Base-by-base conservation (phyloP, 768 basidiomycete species). In the Hortiboletus flavorubellus region DNA sequence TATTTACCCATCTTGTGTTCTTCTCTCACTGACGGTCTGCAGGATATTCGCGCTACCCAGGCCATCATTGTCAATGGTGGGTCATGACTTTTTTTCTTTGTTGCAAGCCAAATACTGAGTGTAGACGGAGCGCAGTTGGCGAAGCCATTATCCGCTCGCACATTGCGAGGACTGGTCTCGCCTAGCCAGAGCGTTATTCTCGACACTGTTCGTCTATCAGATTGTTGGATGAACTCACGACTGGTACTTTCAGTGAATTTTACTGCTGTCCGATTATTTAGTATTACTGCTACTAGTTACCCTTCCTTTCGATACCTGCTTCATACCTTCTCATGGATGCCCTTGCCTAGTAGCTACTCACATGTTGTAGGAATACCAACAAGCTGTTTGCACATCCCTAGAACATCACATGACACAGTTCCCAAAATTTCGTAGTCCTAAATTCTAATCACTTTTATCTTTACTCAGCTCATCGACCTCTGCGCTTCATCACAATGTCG, bases 11-110 rank as follows among this genome's bases (percentile, higher is more conserved):
- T 37, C 31, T 5, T 31, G n/a, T 46, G 12, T 26, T 39, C 40
- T 15, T 23, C 40, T 38, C 26, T 30, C 26, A 49, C 46, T 46
- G 38, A 53, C 48, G 18, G 49, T 53, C 46, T 9, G 26, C 59
- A 87, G 85, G 85, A 88, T 60, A 80, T 85, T 54, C 78, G 80
- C 60, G 83, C 85, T 5, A 86, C 85, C 14, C 85, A 86, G 56
- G 76, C 73, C 30, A 84, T 88, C 50, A 84, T 88, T 54, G 74
- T 80, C 15, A 82, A 80, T 59, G 83, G 85, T 84, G 53, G 50
- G 79, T 70, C 41, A 21, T 18, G 37, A 54, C 35, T 47, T 34
- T 46, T n/a, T 39, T 23, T 30, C 14, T 26, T 40, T 41, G 8
- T 51, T 39, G 39, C 37, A 39, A 37, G 37, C 30, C 31, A 39